These are phyloP conservation scores for Isatis tinctoria DNA, from an alignment of 345 rosid species.

Conservation along the genomic window DNA sequence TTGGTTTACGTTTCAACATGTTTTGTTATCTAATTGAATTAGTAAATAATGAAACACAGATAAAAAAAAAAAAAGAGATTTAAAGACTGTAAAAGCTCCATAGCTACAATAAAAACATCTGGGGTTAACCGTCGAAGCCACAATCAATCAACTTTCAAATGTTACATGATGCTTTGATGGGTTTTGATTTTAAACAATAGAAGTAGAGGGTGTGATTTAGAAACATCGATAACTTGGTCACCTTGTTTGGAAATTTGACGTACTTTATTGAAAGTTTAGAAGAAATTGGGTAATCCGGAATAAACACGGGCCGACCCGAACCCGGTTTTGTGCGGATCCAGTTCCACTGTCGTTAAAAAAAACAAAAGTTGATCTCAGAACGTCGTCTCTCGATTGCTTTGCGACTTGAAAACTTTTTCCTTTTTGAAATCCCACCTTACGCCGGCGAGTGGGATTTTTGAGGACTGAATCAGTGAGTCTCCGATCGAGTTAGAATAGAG, in stretches of 20 bases:
- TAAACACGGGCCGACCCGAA: constrained; percentile 6
- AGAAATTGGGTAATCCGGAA: background rate
- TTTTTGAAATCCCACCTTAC: background rate
- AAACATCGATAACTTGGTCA: background rate
- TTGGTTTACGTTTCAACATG: background rate
- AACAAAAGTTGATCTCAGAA: background rate
- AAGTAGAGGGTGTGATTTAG: background rate
- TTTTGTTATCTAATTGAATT: background rate
- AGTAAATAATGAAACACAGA: constrained; percentile 1
- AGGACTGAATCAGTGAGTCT: constrained; percentile 19
- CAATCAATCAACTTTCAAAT: background rate
- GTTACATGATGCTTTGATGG: background rate
- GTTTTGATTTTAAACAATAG: background rate
- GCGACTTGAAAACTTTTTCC: background rate
- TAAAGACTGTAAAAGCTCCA: background rate
- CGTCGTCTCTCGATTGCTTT: background rate
- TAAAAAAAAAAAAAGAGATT: background rate
- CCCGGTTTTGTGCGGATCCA: background rate
- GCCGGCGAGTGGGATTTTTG: constrained; percentile 10
- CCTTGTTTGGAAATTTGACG: background rate
- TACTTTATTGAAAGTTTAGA: background rate
- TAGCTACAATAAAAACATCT: background rate
- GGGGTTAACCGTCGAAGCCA: background rate
- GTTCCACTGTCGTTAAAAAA: constrained; percentile 12
- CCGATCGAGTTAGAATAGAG: constrained; percentile 13